Evolutionary conservation across 2,329 filamentous ascomycete species (phyloP).

Genomic region (Magnaporthiopsis rhizophila): DNA sequence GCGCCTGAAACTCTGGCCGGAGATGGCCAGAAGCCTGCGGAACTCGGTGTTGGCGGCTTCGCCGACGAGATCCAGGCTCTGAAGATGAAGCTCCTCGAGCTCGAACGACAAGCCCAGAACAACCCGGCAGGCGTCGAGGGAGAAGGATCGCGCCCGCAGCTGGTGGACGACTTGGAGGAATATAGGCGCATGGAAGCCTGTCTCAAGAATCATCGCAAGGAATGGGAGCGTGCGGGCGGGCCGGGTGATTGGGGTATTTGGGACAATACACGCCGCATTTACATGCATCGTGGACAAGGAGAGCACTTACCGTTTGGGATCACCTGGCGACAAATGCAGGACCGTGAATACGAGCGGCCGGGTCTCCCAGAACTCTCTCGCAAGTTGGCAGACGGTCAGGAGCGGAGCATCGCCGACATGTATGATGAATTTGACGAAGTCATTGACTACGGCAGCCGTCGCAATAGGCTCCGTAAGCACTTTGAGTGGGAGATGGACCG

Average conservation of each 20-base stretch:
- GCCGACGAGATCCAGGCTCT: neutral
- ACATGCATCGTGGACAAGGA: neutral
- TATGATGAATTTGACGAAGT: neutral
- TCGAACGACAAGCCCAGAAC: neutral
- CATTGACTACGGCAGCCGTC: conserved; percentile 5
- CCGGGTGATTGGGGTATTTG: neutral
- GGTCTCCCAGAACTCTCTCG: neutral
- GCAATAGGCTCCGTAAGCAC: conserved; percentile 9
- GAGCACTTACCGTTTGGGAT: accelerated
- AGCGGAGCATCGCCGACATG: too few relatives aligned
- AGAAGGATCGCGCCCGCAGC: neutral
- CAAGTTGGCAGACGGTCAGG: neutral
- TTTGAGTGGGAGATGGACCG: conserved; percentile 13
- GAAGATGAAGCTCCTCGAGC: neutral
- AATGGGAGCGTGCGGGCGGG: neutral
- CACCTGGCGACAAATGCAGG: accelerated
- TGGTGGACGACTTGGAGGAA: neutral
- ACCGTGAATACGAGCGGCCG: neutral
- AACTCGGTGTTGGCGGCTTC: neutral
- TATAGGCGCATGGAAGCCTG: neutral
- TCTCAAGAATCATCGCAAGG: neutral
- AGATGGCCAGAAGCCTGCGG: neutral
- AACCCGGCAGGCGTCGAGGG: neutral
- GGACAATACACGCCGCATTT: neutral
- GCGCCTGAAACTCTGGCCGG: neutral